Conservation (phyloP, 345 rosid species). For the Eucalyptus pauciflora region DNA sequence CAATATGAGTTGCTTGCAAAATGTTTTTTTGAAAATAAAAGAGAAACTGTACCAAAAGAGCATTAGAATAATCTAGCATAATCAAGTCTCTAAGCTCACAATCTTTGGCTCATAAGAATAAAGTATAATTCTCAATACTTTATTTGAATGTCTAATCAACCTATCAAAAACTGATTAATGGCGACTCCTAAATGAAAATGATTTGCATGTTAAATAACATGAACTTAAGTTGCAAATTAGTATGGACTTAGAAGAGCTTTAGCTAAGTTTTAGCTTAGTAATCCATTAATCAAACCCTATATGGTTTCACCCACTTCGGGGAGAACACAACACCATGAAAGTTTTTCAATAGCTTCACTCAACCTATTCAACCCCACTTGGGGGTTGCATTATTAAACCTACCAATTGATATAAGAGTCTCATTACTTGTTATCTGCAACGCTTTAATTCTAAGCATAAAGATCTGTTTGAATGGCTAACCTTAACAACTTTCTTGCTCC, state of each 20-base stretch:
- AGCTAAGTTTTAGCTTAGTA: fast-evolving
- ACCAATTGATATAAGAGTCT: no score
- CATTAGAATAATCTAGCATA: fast-evolving
- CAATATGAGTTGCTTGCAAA: no score
- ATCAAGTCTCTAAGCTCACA: fast-evolving
- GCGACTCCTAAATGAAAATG: fast-evolving
- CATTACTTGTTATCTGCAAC: fast-evolving
- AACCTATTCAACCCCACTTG: no score
- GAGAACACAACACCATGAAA: fast-evolving
- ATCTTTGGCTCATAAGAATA: fast-evolving
- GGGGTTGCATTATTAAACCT: no score
- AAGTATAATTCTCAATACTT: no score
- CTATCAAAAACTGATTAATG: no score
- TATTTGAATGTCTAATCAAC: fast-evolving
- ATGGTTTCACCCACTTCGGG: fast-evolving
- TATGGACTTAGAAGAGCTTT: fast-evolving
- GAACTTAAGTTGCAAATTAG: fast-evolving
- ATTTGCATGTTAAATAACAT: no score
- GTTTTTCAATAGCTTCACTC: no score
- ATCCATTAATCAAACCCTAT: fast-evolving
- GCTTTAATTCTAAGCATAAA: no score
- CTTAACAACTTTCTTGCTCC: no score
- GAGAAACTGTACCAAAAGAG: fast-evolving
- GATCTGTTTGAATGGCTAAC: no score
- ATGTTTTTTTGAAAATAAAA: no score